These are phyloP conservation scores for Pisolithus orientalis DNA, from an alignment of 768 basidiomycete species.

Conservation along the genomic window DNA sequence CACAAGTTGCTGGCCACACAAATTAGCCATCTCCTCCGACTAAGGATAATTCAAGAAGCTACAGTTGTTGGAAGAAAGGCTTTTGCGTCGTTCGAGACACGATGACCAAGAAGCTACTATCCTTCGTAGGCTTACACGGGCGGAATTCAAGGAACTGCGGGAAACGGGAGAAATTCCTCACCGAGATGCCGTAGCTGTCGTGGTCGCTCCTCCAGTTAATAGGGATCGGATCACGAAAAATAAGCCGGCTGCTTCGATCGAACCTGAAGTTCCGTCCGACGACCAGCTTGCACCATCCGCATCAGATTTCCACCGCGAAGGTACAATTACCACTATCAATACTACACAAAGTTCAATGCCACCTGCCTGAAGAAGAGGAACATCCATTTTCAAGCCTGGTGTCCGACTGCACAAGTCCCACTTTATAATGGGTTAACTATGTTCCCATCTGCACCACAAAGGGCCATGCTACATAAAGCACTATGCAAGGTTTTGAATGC, in stretches of 20 bases:
- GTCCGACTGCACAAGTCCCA: constrained; percentile 41
- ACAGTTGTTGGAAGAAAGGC: constrained; percentile 44
- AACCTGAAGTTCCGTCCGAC: constrained; percentile 22
- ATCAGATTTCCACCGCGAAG: not conserved
- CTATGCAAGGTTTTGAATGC: constrained; percentile 42
- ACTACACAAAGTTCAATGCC: constrained; percentile 7
- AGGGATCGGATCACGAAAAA: constrained; percentile 41
- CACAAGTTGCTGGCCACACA: constrained; percentile 49
- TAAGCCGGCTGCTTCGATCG: constrained; percentile 37
- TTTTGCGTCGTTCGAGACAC: constrained; percentile 25
- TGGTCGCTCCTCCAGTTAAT: constrained; percentile 64
- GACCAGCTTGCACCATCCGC: constrained; percentile 1
- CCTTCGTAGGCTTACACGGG: constrained; percentile 58
- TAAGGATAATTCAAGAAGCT: constrained; percentile 78
- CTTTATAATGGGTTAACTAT: constrained; percentile 60
- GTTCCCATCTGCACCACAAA: constrained; percentile 58
- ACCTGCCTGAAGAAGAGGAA: constrained; percentile 1
- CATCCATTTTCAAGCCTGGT: constrained; percentile 16
- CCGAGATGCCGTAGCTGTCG: constrained; percentile 54
- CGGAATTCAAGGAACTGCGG: constrained; percentile 49
- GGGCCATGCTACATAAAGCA: constrained; percentile 49
- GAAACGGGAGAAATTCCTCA: constrained; percentile 44
- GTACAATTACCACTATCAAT: constrained; percentile 24
- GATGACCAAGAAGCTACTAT: constrained; percentile 30
- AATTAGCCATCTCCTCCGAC: constrained; percentile 58